These are phyloP conservation scores for Blastobotrys aristatus DNA, from an alignment of 1,139 yeast genomes.

Conservation along the genomic window DNA sequence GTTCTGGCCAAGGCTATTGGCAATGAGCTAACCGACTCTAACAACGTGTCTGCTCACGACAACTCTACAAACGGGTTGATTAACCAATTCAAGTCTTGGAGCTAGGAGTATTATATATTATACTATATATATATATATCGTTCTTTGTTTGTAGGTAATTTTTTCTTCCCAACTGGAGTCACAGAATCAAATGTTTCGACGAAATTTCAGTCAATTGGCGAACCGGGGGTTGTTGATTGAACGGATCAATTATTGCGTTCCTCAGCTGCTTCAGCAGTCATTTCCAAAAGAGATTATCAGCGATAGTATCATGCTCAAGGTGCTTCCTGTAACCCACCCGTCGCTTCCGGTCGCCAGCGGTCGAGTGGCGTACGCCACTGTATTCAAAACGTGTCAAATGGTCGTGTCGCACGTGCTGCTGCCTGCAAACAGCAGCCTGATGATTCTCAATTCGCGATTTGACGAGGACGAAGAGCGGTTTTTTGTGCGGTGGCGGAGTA, in stretches of 20 bases:
- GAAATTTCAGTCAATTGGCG: too few species aligned
- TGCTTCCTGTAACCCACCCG: conserved; percentile 60
- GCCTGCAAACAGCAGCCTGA: conserved; percentile 26
- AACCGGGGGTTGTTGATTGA: conserved; percentile 60
- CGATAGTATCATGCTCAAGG: conserved; percentile 49
- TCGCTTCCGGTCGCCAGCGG: conserved; percentile 58
- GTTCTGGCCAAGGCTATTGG: conserved; percentile 95
- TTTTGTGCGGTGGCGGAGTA: conserved; percentile 25
- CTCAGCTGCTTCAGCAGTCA: conserved; percentile 47
- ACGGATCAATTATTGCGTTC: conserved; percentile 49
- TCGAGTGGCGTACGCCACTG: conserved; percentile 49
- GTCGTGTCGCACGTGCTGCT: conserved; percentile 28
- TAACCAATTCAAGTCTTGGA: conserved; percentile 93
- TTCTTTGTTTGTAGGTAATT: too few species aligned
- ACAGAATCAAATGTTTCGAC: too few species aligned
- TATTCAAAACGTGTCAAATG: conserved; percentile 33
- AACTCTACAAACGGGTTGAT: conserved; percentile 87
- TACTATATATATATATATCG: too few species aligned
- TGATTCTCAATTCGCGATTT: conserved; percentile 22
- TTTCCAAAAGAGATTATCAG: conserved; percentile 50
- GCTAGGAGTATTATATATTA: background rate
- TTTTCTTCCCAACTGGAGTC: too few species aligned
- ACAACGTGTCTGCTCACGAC: conserved; percentile 66
- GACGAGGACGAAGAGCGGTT: conserved; percentile 14
- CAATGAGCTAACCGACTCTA: conserved; percentile 66